Conservation (phyloP, 305 asterid genomes). For the Fraxinus floribunda region DNA sequence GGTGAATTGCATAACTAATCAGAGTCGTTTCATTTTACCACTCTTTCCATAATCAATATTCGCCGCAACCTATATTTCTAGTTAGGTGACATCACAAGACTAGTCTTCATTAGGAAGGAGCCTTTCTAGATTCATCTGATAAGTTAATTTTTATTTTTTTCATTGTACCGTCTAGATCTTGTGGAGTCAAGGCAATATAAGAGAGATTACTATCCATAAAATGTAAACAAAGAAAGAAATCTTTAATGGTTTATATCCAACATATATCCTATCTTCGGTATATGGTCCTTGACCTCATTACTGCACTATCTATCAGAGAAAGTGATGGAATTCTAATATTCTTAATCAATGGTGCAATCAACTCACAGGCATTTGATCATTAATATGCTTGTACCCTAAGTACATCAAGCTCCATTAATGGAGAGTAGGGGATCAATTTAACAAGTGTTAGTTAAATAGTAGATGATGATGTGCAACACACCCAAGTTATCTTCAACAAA, state of each 20-base stretch:
- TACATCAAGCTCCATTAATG: neutral
- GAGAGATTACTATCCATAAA: neutral
- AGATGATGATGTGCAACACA: neutral
- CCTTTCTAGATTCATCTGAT: neutral
- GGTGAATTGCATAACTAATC: neutral
- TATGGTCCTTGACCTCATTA: conserved; percentile 2
- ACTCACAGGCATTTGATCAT: neutral
- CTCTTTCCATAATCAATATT: neutral
- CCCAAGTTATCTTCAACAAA: neutral
- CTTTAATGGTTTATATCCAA: neutral
- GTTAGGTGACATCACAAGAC: neutral
- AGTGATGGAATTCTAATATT: neutral
- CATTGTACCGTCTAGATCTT: neutral
- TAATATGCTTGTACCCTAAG: neutral
- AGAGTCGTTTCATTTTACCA: neutral
- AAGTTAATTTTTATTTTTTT: neutral
- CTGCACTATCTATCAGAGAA: neutral
- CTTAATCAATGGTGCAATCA: neutral
- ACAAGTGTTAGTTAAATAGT: neutral
- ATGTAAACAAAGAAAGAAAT: neutral
- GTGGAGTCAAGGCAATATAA: neutral
- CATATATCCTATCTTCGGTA: neutral
- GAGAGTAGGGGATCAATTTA: neutral
- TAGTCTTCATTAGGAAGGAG: neutral
- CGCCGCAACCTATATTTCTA: neutral